Evolutionary conservation across 805 yeast genomes (phyloP), one percentile per base, ranked within the genome.

Genomic region (Metschnikowia gruessii): DNA sequence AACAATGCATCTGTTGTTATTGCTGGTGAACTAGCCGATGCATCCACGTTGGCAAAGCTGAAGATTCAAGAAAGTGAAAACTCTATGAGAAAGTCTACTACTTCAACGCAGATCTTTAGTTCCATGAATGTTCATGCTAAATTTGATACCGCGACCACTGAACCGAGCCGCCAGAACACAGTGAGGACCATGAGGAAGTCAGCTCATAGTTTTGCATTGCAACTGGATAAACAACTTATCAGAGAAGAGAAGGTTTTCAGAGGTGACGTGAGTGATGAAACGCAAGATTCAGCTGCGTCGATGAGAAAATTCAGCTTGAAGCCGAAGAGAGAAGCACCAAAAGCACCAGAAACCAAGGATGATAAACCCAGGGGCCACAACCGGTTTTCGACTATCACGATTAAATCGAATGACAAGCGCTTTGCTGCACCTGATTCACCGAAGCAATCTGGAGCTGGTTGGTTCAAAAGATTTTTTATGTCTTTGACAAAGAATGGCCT

Each of bases 321-420:
- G 45, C 75, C 76, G 1, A 67, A 64, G 53, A 53, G 75, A 42
- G 62, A 52, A 19, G 75, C 76, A 2, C 76, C 76, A 6, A 61
- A 57, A 42, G 61, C 70, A n/a, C 74, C 74, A 10, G 51, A 46
- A 9, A 11, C 13, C 10, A 26, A 43, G 33, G 49, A 40, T 4
- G 44, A 40, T 8, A 39, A 37, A 12, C 21, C 33, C 9, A 51
- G 53, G 29, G 61, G 54, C 30, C 59, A 56, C 30, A 58, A 64
- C 42, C 51, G 70, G 35, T 71, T 72, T 49, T 69, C 78, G 2
- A 65, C 65, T 43, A 61, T 71, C 34, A 66, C 74, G 6, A 42
- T 52, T n/a, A 41, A 22, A 6, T 51, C 56, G 1, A 42, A 52
- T 35, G 51, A 48, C n/a, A 46, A 46, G 26, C 40, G 32, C 18